phyloP scores from a whole-genome alignment of 768 basidiomycete genomes.

The Mycena epipterygia region DNA sequence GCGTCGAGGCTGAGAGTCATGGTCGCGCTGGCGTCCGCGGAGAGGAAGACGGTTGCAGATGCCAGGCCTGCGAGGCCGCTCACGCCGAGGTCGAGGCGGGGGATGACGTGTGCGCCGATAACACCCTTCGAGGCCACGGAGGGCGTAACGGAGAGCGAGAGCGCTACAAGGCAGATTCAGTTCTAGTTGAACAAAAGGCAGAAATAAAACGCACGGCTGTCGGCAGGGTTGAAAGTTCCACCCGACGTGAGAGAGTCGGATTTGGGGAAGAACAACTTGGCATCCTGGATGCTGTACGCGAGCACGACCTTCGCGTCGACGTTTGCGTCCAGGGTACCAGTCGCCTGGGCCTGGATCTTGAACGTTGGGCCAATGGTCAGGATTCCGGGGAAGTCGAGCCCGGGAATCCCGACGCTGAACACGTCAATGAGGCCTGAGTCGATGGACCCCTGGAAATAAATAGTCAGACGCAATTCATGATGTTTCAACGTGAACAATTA shows the following conservation, averaged over 20 bases:
- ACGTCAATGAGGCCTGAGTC: slow-evolving; percentile 46
- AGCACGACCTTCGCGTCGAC: slow-evolving; percentile 49
- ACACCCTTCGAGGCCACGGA: slow-evolving; percentile 43
- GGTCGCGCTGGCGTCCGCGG: slow-evolving; percentile 46
- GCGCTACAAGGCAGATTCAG: slow-evolving; percentile 32
- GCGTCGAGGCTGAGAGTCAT: slow-evolving; percentile 41
- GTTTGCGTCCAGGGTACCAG: slow-evolving; percentile 47
- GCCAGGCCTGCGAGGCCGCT: slow-evolving; percentile 34
- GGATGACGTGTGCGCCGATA: slow-evolving; percentile 53
- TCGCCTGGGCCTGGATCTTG: slow-evolving; percentile 47
- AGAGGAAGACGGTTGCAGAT: slow-evolving; percentile 34
- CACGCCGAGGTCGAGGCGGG: slow-evolving; percentile 51
- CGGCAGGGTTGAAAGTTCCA: slow-evolving; percentile 43
- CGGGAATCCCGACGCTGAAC: slow-evolving; percentile 50
- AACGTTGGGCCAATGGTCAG: slow-evolving; percentile 58
- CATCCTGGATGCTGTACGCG: slow-evolving; percentile 45
- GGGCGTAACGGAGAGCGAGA: slow-evolving; percentile 50
- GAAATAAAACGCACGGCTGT: slow-evolving; percentile 44
- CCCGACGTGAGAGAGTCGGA: slow-evolving; percentile 38
- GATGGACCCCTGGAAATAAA: slow-evolving; percentile 38
- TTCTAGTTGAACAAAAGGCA: not conserved
- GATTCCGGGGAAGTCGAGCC: slow-evolving; percentile 52
- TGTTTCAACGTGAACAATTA: not conserved
- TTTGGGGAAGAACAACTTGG: slow-evolving; percentile 56
- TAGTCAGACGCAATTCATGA: not conserved